A percentile compares a stretch with the other conserved stretches of the same genome.
Evolutionary conservation across 2,329 filamentous ascomycete genomes (phyloP).

Genomic region (Simplicillium aogashimaense): DNA sequence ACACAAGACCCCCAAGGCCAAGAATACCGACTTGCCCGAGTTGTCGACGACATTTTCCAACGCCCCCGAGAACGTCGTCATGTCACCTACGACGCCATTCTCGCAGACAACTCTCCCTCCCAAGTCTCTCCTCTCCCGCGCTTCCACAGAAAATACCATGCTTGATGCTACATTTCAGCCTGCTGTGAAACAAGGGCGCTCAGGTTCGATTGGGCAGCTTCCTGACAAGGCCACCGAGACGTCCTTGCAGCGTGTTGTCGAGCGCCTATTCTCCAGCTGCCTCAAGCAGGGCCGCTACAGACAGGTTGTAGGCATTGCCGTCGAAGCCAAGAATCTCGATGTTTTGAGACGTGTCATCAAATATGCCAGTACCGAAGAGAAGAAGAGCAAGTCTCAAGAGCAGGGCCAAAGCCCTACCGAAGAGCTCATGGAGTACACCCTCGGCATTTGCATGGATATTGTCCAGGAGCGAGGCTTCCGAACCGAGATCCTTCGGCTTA

Average conservation of each 20-base stretch:
- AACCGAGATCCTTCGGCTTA: slow-evolving; percentile 74
- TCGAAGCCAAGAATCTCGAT: slow-evolving; percentile 87
- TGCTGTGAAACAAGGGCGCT: slow-evolving; percentile 40
- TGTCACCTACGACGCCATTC: slow-evolving; percentile 89
- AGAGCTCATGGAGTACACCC: slow-evolving; percentile 91
- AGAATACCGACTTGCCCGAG: slow-evolving; percentile 47
- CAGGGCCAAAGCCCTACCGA: slow-evolving; percentile 56
- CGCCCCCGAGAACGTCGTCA: slow-evolving; percentile 58
- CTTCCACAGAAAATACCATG: slow-evolving; percentile 55
- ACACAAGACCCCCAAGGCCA: slow-evolving; percentile 33
- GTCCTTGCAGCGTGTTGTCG: slow-evolving; percentile 73
- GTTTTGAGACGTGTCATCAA: slow-evolving; percentile 81
- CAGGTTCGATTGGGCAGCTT: slow-evolving; percentile 54
- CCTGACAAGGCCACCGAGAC: slow-evolving; percentile 63
- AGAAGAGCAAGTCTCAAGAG: slow-evolving; percentile 46
- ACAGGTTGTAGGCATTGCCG: slow-evolving; percentile 92
- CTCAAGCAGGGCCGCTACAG: slow-evolving; percentile 79
- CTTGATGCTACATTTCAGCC: slow-evolving; percentile 49
- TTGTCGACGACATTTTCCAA: slow-evolving; percentile 72
- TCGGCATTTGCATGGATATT: slow-evolving; percentile 95
- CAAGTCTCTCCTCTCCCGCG: slow-evolving; percentile 87
- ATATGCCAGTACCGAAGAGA: slow-evolving; percentile 79
- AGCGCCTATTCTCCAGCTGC: slow-evolving; percentile 85
- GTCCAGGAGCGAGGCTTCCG: slow-evolving; percentile 87
- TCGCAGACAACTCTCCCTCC: slow-evolving; percentile 88